Conservation (phyloP, 352 stramenopile genomes). For the Globisporangium mamillatum region DNA sequence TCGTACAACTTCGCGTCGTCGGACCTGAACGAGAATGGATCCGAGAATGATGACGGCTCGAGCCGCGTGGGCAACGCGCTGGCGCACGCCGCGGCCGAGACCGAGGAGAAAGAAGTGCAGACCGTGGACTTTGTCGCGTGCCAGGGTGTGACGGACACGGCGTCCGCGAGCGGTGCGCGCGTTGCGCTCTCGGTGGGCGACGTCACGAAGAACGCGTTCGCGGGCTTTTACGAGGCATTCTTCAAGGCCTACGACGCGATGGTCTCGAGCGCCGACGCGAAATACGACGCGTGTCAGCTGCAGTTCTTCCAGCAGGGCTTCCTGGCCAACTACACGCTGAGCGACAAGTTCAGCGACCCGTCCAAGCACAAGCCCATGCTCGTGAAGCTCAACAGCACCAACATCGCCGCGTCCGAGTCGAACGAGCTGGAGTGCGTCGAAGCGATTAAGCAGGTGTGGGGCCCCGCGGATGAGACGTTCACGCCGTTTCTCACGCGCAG, state of each 20-base stretch:
- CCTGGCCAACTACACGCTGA: slow-evolving; percentile 34
- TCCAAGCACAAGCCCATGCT: slow-evolving; percentile 43
- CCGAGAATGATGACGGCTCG: slow-evolving; percentile 10
- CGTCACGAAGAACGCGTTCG: slow-evolving; percentile 39
- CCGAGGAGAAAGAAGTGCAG: slow-evolving; percentile 43
- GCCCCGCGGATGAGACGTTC: slow-evolving; percentile 35
- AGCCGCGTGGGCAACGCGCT: slow-evolving; percentile 30
- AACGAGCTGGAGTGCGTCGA: slow-evolving; percentile 42
- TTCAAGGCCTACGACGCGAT: slow-evolving; percentile 61
- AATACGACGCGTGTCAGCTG: slow-evolving; percentile 60
- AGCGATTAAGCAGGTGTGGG: slow-evolving; percentile 45
- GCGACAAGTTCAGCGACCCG: slow-evolving; percentile 19
- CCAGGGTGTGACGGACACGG: slow-evolving; percentile 12
- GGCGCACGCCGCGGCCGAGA: slow-evolving; percentile 18
- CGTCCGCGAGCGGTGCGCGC: slow-evolving; percentile 24
- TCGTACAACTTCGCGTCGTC: slow-evolving; percentile 26
- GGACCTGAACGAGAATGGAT: slow-evolving; percentile 5
- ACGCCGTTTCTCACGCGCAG: slow-evolving; percentile 72
- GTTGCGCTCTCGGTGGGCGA: slow-evolving; percentile 52
- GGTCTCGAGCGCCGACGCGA: slow-evolving; percentile 44
- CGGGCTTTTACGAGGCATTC: slow-evolving; percentile 55
- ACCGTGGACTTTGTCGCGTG: slow-evolving; percentile 54
- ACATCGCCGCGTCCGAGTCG: slow-evolving; percentile 10
- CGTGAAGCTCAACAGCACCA: slow-evolving; percentile 39
- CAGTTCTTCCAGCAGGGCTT: slow-evolving; percentile 65